phyloP scores from a whole-genome alignment of 345 rosid species.

The Dovyalis caffra region DNA sequence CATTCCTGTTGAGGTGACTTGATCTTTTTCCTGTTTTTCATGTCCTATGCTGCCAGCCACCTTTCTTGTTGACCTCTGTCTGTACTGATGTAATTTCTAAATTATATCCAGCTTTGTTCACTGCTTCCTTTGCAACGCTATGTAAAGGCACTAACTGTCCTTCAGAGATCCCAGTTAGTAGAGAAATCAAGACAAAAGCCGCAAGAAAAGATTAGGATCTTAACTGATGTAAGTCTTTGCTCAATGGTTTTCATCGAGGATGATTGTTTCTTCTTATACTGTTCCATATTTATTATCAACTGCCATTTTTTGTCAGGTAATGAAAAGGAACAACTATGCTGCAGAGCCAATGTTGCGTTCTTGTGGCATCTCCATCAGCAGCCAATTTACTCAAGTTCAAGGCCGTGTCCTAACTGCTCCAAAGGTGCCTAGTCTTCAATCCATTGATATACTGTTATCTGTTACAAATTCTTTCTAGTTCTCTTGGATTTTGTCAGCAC shows the following conservation, averaged over 20 bases:
- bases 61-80: not conserved
- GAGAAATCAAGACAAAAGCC: constrained; percentile 97
- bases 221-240: constrained; percentile 13
- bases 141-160: constrained; percentile 63
- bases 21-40: not conserved
- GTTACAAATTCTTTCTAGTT: not conserved
- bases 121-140: constrained; percentile 83
- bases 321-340: constrained; percentile 60
- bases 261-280: not conserved
- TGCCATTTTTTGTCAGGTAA: constrained; percentile 39
- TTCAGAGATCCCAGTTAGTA: constrained; percentile 74
- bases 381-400: constrained; percentile 69
- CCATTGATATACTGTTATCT: not conserved
- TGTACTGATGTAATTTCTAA: not conserved
- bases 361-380: constrained; percentile 61
- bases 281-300: not conserved
- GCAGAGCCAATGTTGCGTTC: constrained; percentile 63
- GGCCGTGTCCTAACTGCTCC: constrained; percentile 79
- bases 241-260: not conserved
- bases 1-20: constrained; percentile 71
- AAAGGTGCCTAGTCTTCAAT: constrained; percentile 35
- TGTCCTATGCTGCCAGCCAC: not conserved
- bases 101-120: constrained; percentile 53
- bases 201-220: constrained; percentile 60
- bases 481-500: not conserved